Evolutionary conservation across 441 rosid genomes (phyloP), one percentile per base, ranked within the genome.

Genomic region (Erodium moschatum): DNA sequence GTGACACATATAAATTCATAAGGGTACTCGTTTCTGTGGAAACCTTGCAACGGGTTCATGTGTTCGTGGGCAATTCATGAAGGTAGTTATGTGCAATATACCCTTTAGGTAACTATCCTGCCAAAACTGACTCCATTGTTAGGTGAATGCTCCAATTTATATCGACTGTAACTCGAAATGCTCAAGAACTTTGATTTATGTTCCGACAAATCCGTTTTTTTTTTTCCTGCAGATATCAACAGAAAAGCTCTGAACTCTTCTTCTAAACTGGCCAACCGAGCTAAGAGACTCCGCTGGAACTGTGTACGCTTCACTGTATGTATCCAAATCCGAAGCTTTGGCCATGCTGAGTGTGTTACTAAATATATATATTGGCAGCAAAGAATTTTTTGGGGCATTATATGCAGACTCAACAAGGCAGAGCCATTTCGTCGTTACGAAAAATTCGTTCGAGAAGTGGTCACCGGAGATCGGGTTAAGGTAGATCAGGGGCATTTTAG

Each of bases 241-340:
- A 24, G 27, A 61, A 61, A 61, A 61, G 35, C 35, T 21, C 65
- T 61, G 65, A 61, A 61, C 21, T 61, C 65, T 61, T 60, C 64
- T 60, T 24, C 65, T 61, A 24, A 61, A 24, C 65, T 24, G 35
- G 65, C 35, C 65, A 61, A 61, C 65, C 35, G 35, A 61, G 65
- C 35, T 61, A 24, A 61, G 65, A 61, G 65, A 11, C 35, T 61
- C 65, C 2, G 19, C 58, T 50, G 19, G 19, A 5, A n/a, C 58
- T 13, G 50, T 44, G n/a, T 44, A 44, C 3, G 64, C 64, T 24
- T 58, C 27, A 58, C 64, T 19, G 64, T 58, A 58, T 58, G 64
- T 19, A 44, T 44, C 40, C 16, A 24, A 61, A 24, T 61, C 13
- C 16, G 7, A 31, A 61, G 65, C 65, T 61, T 44, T 44, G 65